Base-by-base conservation (phyloP, 768 basidiomycete genomes). In the Ramaria rubella region DNA sequence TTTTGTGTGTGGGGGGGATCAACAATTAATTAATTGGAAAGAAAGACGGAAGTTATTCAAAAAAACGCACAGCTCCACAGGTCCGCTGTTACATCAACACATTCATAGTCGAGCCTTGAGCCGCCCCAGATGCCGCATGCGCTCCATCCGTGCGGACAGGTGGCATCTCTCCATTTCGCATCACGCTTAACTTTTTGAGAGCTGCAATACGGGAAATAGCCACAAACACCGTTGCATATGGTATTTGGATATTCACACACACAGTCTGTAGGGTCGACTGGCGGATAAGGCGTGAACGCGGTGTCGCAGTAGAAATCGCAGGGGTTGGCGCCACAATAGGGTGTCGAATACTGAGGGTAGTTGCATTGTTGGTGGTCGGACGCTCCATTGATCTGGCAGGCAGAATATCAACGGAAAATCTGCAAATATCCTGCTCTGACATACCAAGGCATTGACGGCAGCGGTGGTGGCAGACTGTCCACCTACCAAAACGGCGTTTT, bases 141-240 rank as follows among this genome's bases (percentile, higher is more conserved):
- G 0, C 70, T 70, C 55, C 67, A 63, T 3, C 74, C 77, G 11
- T 48, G 53, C 3, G 69, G 67, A 61, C 80, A 80, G 23, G 61
- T 31, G 40, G 67, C 66, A 9, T 60, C 49, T 9, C 50, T 38
- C 45, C 30, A 29, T 26, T 21, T 38, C 8, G 42, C 3, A 15
- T 48, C 52, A 45, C 70, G 66, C 54, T 52, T 63, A 61, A 59
- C 61, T 19, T 67, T 59, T 30, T 63, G 38, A 12, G 73, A 74
- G 0, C 65, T 59, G 53, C 69, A 71, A 3, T 61, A 58, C n/a
- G 59, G 52, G 49, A 55, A 52, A 9, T 19, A 4, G 9, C 60
- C 59, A 55, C 79, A 82, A 38, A 73, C 64, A n/a, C 77, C 79
- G 54, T 80, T 80, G 64, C 80, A 82, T 50, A 74, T 69, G 2